These are phyloP conservation scores for Artemisia annua DNA, from an alignment of 129 eudicot species.

Conservation along the genomic window DNA sequence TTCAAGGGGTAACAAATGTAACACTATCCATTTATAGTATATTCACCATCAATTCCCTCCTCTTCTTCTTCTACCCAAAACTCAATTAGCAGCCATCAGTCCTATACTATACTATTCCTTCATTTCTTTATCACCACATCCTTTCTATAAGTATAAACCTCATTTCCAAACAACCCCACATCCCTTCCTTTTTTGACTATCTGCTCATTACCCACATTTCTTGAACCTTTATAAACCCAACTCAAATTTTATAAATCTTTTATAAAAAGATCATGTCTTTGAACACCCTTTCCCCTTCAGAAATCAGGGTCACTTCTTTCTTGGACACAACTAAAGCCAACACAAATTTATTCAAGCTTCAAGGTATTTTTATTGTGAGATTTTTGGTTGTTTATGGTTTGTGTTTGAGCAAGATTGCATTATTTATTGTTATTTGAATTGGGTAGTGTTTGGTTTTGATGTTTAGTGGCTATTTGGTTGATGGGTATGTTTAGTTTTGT, in stretches of 20 bases:
- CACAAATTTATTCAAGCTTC: slow-evolving; percentile 54
- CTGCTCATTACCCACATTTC: slow-evolving; percentile 6
- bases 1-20: slow-evolving; percentile 30
- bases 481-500: too few species aligned
- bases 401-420: too few species aligned
- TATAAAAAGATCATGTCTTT: slow-evolving; percentile 56
- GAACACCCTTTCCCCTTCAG: slow-evolving; percentile 66
- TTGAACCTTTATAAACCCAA: slow-evolving; percentile 2
- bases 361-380: slow-evolving; percentile 40
- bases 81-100: background rate
- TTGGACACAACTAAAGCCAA: slow-evolving; percentile 60
- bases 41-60: slow-evolving; percentile 7
- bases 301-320: slow-evolving; percentile 63
- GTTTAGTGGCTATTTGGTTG: too few species aligned
- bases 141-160: background rate
- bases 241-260: slow-evolving; percentile 17
- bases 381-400: too few species aligned
- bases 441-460: too few species aligned
- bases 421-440: too few species aligned
- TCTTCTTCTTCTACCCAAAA: slow-evolving; percentile 18
- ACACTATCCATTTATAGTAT: slow-evolving; percentile 19
- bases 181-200: too few species aligned
- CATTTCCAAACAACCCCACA: too few species aligned
- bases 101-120: background rate
- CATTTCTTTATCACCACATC: background rate